Percentiles rank a stretch among this genome's conserved stretches.
Evolutionary conservation across 345 rosid genomes (phyloP).

Genomic region (Excoecaria agallocha): DNA sequence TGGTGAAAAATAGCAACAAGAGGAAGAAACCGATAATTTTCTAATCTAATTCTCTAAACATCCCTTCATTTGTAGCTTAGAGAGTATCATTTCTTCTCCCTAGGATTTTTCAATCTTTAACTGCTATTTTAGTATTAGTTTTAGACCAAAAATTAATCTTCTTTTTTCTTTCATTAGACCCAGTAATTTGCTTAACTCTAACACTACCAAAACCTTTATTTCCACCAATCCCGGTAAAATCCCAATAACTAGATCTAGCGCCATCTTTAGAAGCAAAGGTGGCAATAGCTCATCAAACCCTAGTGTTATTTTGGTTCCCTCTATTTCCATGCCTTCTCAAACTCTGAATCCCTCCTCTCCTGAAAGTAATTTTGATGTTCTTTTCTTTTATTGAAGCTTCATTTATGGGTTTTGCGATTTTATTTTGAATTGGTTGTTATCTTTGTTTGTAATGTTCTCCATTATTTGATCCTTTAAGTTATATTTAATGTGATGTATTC

Average conservation of each 20-base stretch:
- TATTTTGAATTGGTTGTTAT: background rate
- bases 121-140: constrained; percentile 49
- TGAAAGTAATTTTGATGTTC: constrained; percentile 16
- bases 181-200: no score
- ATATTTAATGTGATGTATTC: background rate
- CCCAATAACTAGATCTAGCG: background rate
- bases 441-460: no score
- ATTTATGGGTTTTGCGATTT: constrained; percentile 1
- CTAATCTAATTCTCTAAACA: constrained; percentile 11
- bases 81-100: constrained; percentile 61
- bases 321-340: constrained; percentile 5
- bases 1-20: no score
- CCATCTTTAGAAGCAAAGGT: background rate
- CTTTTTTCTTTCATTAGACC: no score
- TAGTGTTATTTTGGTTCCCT: constrained; percentile 5
- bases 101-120: constrained; percentile 47
- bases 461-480: background rate
- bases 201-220: no score
- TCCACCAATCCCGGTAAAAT: background rate
- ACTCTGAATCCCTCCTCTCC: background rate
- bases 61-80: constrained; percentile 51
- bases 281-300: background rate
- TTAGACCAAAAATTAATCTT: constrained; percentile 52
- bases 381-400: background rate
- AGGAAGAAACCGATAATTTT: no score